Base-by-base conservation (phyloP, 202 grass and related monocot genomes). In the Dendrocalamus latiflorus region DNA sequence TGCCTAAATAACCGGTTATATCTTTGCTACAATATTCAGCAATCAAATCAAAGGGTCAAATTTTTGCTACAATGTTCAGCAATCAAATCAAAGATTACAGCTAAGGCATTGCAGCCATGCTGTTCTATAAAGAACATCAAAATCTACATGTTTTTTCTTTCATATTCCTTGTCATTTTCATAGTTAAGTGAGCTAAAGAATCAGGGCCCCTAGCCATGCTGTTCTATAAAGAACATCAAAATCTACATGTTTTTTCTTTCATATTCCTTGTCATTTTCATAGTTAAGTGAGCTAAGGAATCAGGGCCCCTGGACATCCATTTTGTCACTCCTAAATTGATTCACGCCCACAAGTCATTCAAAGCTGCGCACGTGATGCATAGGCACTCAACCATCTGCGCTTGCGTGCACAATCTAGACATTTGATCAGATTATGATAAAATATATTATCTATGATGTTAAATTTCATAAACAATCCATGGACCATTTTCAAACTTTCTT, bases 401-500 rank as follows among this genome's bases (percentile, higher is more conserved):
- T 74, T 78, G 60, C 33, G 50, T 79, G 60, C 14, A 15, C 12
- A 74, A 8, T 9, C 44, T 38, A 73, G 9, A 73, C 33, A 68
- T 37, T 78, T 51, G 22, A 78, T 42, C 25, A 48, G 54, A 44
- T 62, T 20, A 3, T 58, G 2, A 13, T 73, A 76, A 58, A 45
- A 56, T 1, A 63, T 25, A 25, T 30, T 28, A 36, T 33, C 14
- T 74, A 65, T 15, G 33, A 42, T 66, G 34, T 65, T 51, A 6
- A 41, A 85, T 81, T 37, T 9, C 72, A 63, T 68, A 85, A 86
- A 81, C 3, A 72, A 82, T 36, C 4, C 0, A 48, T 14, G 59
- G 0, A 53, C 79, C 68, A 26, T 47, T 75, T 75, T 83, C 79
- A 47, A 13, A 56, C 25, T 83, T 79, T 83, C 84, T 86, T 90